phyloP scores from a whole-genome alignment of 139 green algal genomes.

The Micractinium conductrix region DNA sequence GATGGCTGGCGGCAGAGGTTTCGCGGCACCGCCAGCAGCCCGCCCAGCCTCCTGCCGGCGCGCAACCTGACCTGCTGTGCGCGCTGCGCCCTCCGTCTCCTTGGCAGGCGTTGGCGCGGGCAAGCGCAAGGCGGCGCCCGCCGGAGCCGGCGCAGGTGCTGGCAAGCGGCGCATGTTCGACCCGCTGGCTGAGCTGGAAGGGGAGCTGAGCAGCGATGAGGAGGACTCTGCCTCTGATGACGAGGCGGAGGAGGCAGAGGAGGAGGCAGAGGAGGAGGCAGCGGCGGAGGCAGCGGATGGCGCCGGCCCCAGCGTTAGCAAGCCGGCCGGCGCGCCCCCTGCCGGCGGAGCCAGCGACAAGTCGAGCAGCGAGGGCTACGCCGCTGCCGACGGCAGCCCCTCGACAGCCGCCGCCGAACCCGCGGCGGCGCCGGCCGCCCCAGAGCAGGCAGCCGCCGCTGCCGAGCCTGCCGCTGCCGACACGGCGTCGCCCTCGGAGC shows the following conservation, averaged over 20 bases:
- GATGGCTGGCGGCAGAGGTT: too few species aligned
- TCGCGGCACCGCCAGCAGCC: too few species aligned
- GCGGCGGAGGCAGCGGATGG: neutral
- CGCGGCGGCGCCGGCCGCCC: neutral
- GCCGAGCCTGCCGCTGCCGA: neutral
- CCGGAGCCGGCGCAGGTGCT: neutral
- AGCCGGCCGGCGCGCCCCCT: neutral
- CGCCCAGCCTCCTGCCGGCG: too few species aligned
- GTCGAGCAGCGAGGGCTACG: slow-evolving; percentile 2
- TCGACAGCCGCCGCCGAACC: neutral
- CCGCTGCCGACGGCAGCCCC: neutral
- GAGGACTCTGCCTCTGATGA: slow-evolving; percentile 10
- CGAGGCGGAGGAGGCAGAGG: neutral
- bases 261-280: neutral
- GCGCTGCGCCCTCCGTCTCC: neutral
- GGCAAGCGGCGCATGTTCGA: slow-evolving; percentile 29
- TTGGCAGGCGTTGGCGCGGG: neutral
- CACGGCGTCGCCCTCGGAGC: neutral
- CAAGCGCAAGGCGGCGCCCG: neutral
- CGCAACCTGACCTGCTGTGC: too few species aligned
- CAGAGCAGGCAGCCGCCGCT: neutral
- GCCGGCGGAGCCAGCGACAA: slow-evolving; percentile 10
- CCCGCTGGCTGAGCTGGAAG: neutral
- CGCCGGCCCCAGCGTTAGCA: too few species aligned
- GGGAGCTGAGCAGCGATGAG: slow-evolving; percentile 17